phyloP scores from a whole-genome alignment of 257 asterid species.

The Przewalskia tangutica region DNA sequence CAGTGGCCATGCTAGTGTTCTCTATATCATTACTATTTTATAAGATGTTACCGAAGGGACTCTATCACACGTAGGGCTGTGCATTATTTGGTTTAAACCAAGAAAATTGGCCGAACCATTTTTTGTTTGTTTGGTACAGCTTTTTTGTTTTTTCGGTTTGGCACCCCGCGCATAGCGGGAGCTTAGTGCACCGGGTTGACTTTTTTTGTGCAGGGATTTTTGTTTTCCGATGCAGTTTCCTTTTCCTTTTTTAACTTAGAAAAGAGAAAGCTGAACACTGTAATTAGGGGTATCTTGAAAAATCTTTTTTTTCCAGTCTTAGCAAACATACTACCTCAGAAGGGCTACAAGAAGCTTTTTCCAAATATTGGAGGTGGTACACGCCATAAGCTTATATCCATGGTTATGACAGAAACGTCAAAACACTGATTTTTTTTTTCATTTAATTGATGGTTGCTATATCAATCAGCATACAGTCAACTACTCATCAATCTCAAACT shows the following conservation, averaged over 20 bases:
- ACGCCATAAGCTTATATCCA: neutral
- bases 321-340: neutral
- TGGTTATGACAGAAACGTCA: neutral
- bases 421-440: neutral
- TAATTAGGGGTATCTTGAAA: neutral
- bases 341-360: neutral
- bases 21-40: slow-evolving; percentile 11
- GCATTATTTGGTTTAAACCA: neutral
- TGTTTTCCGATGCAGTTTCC: neutral
- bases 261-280: neutral
- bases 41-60: slow-evolving; percentile 11
- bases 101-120: neutral
- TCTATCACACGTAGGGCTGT: neutral
- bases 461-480: neutral
- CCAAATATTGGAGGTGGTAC: neutral
- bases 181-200: too few relatives aligned
- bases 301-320: neutral
- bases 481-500: neutral
- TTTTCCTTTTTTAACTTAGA: neutral
- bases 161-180: too few relatives aligned
- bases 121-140: neutral
- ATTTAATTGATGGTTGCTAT: neutral
- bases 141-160: too few relatives aligned
- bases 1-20: slow-evolving; percentile 17
- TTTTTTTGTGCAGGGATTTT: neutral